Percentiles rank a stretch among this genome's conserved stretches.
These are phyloP conservation scores for Phytophthora tubulina DNA, from an alignment of 352 stramenopile genomes.

Conservation along the genomic window DNA sequence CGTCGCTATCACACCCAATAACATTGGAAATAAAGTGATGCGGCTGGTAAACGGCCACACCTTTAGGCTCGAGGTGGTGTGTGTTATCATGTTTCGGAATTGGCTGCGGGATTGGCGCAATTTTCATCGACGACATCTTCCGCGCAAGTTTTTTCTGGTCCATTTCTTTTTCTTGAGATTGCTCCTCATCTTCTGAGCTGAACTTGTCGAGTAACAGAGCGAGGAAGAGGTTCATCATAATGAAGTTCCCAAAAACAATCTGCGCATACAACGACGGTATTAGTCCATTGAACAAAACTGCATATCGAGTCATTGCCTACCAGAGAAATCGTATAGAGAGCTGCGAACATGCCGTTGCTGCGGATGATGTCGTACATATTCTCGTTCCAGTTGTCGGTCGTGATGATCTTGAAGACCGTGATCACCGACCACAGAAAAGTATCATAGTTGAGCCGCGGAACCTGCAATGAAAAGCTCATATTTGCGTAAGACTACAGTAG, in stretches of 20 bases:
- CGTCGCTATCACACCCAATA: not conserved
- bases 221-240: conserved; percentile 96
- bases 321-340: conserved; percentile 88
- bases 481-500: not conserved
- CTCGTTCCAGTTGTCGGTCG: conserved; percentile 94
- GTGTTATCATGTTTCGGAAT: not conserved
- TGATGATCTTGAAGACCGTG: conserved; percentile 95
- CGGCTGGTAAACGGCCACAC: not conserved
- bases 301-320: conserved; percentile 33
- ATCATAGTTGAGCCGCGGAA: conserved; percentile 89
- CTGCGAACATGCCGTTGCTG: conserved; percentile 61
- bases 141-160: conserved; percentile 50
- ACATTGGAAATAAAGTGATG: not conserved
- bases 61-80: not conserved
- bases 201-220: conserved; percentile 94
- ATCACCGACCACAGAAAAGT: conserved; percentile 78
- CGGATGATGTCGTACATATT: conserved; percentile 94
- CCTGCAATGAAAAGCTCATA: conserved; percentile 66
- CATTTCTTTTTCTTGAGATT: conserved; percentile 50
- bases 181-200: conserved; percentile 64
- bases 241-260: conserved; percentile 91
- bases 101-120: conserved; percentile 47
- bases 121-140: conserved; percentile 56
- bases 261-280: conserved; percentile 15
- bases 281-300: not conserved